Evolutionary conservation across 2,329 filamentous ascomycete genomes (phyloP).

Genomic region (Diaporthe longicolla): DNA sequence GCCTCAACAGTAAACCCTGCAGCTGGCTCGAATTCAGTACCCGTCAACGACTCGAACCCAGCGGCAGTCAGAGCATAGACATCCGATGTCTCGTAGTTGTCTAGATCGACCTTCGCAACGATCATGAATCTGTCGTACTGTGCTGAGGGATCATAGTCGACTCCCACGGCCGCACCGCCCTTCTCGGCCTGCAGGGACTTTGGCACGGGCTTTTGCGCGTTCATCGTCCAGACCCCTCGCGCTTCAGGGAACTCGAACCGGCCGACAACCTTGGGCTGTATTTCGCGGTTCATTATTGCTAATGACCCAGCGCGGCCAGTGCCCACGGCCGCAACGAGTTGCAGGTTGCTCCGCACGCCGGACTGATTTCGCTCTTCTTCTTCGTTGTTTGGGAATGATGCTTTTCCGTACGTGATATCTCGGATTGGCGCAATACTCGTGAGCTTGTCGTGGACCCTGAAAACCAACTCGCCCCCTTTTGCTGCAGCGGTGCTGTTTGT

Average conservation of each 20-base stretch:
- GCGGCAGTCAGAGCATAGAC: conserved; percentile 82
- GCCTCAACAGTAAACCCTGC: conserved; percentile 90
- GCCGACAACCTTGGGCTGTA: conserved; percentile 80
- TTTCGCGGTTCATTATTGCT: conserved; percentile 81
- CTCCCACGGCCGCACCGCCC: conserved; percentile 63
- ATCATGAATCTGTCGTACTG: conserved; percentile 87
- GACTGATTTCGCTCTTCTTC: conserved; percentile 60
- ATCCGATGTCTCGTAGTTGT: conserved; percentile 82
- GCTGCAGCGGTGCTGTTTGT: conserved; percentile 55
- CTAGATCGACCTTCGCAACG: conserved; percentile 78
- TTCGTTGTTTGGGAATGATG: conserved; percentile 58
- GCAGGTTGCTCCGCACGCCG: conserved; percentile 69
- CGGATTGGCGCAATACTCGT: conserved; percentile 85
- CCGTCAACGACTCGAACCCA: conserved; percentile 80
- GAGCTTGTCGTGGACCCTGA: conserved; percentile 83
- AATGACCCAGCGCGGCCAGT: conserved; percentile 77
- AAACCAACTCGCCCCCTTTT: conserved; percentile 76
- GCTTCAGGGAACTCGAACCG: conserved; percentile 81
- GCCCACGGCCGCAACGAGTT: conserved; percentile 73
- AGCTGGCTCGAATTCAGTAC: conserved; percentile 91
- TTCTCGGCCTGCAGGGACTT: conserved; percentile 69
- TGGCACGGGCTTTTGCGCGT: conserved; percentile 75
- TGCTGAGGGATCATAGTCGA: conserved; percentile 70
- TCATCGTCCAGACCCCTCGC: conserved; percentile 85
- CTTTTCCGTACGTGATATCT: conserved; percentile 78